These are phyloP conservation scores for Vitis amurensis DNA, from an alignment of 164 flowering plant genomes.

Conservation along the genomic window DNA sequence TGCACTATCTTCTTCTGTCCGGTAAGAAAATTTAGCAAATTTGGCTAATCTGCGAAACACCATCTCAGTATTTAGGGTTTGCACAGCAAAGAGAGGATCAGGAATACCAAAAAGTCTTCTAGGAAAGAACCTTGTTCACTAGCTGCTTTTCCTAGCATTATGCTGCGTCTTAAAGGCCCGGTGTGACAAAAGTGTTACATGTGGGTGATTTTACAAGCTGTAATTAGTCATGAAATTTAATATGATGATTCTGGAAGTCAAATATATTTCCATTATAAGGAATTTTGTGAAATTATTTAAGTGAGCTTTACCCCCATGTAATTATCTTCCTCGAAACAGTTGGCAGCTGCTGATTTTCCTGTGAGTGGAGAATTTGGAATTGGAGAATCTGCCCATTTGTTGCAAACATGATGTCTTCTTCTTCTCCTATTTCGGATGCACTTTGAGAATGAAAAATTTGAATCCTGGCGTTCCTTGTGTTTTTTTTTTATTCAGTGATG, in stretches of 20 bases:
- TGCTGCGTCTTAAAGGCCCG: background rate
- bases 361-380: too few relatives aligned
- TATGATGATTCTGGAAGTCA: background rate
- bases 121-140: background rate
- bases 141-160: background rate
- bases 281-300: too few relatives aligned
- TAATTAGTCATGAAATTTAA: background rate
- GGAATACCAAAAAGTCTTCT: background rate
- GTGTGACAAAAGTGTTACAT: background rate
- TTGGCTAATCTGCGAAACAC: background rate
- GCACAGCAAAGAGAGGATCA: background rate
- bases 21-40: background rate
- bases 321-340: too few relatives aligned
- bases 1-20: slow-evolving; percentile 38
- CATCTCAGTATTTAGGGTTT: background rate
- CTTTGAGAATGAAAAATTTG: too few relatives aligned
- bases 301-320: too few relatives aligned
- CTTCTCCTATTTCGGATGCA: too few relatives aligned
- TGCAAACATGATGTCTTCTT: too few relatives aligned
- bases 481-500: too few relatives aligned
- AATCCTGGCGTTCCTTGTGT: too few relatives aligned
- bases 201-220: background rate
- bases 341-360: too few relatives aligned
- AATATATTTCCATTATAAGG: background rate
- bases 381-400: too few relatives aligned